Percentiles rank a stretch among this genome's conserved stretches.
Evolutionary conservation across 176 grass and related monocot species (phyloP).

Genomic region (Miscanthus lutarioriparius): DNA sequence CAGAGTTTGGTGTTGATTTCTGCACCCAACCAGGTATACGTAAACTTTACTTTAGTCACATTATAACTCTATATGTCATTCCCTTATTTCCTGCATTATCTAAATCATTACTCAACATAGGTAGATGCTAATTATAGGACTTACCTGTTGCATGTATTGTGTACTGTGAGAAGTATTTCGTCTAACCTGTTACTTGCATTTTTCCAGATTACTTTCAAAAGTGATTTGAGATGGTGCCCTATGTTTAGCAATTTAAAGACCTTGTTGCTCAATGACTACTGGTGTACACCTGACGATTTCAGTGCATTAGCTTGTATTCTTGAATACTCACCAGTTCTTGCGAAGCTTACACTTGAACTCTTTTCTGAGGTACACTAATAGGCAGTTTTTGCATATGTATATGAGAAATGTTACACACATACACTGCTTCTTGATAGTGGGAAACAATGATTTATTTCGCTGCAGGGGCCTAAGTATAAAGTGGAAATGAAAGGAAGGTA

Average conservation of each 20-base stretch:
- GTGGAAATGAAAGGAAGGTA: neutral
- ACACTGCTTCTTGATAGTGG: neutral
- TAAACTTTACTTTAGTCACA: neutral
- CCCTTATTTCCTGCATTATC: neutral
- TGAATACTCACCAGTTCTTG: too few relatives aligned
- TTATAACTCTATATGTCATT: neutral
- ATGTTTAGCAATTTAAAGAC: too few relatives aligned
- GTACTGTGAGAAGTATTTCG: neutral
- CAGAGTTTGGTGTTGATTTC: neutral
- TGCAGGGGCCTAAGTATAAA: neutral
- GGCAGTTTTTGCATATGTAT: neutral
- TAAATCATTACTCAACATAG: neutral
- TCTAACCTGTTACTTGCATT: neutral
- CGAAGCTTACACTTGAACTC: neutral
- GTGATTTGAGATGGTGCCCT: neutral
- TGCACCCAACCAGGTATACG: neutral
- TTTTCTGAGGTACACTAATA: neutral
- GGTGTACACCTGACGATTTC: too few relatives aligned
- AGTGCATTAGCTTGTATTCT: too few relatives aligned
- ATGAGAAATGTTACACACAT: neutral
- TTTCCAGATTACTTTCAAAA: neutral
- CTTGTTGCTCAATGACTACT: too few relatives aligned
- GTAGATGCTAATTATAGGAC: neutral
- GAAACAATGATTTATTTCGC: neutral
- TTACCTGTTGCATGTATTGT: neutral